Base-by-base conservation (phyloP, 192 early-diverging fungal genomes). In the Tieghemiomyces parasiticus region DNA sequence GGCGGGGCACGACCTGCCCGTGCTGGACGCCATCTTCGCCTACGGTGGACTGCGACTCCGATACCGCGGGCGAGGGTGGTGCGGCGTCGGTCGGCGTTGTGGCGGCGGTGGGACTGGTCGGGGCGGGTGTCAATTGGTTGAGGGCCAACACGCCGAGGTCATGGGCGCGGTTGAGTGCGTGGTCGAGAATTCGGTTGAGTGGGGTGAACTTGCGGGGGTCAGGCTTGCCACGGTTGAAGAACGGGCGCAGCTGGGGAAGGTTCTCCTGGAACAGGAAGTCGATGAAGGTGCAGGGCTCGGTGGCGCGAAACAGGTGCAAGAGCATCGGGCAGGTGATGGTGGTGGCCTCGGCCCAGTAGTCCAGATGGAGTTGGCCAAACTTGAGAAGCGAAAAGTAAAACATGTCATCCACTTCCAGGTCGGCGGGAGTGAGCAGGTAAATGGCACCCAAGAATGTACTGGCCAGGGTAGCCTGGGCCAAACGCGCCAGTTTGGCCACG, bases 201-300 rank as follows among this genome's bases (percentile, higher is more conserved):
- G 54, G 54, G 16, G 54, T 29, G 3, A 56, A 35, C 32, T 29
- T 20, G 1, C 34, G 31, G 1, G 4, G 54, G 13, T 29, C 31
- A 31, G 54, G 30, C 19, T 2, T 16, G 1, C 34, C 34, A 8
- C 31, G 30, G 16, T 12, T 34, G 29, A 56, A 56, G 24, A 56
- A 56, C 16, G 31, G 28, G 16, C 54, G 54, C 31, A 56, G 34
- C 31, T 56, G 14, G 54, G 54, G 54, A 1, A 56, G 54, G 34
- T 56, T 34, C 54, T 56, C 54, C 16, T 56, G 54, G 31, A 28
- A 56, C 54, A 56, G 14, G 34, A 56, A 56, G 12, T 56, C 54
- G 32, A 56, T 56, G 20, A 56, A 35, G 6, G 29, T 24, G 8
- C 24, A 12, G 19, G 16, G 24, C 4, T 31, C 20, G 30, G 34